phyloP scores from a whole-genome alignment of 139 green algal species.

The Micromonas pusilla region DNA sequence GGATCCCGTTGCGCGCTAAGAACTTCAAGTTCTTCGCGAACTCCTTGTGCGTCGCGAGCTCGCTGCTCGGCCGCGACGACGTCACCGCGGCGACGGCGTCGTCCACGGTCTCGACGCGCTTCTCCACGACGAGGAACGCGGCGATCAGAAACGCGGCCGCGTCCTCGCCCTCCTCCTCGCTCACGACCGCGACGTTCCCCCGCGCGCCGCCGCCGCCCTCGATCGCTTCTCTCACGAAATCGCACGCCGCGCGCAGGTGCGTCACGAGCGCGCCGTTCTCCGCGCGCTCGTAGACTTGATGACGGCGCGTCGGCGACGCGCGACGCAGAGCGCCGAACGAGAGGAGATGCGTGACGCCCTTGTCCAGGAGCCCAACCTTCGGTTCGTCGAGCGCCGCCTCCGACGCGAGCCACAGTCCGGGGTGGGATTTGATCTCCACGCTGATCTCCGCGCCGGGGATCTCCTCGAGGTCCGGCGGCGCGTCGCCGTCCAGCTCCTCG shows the following conservation, averaged over 20 bases:
- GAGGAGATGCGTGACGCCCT: neutral
- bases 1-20: neutral
- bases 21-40: neutral
- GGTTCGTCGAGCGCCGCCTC: neutral
- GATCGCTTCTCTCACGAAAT: too few relatives aligned
- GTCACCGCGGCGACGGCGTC: neutral
- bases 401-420: neutral
- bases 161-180: neutral
- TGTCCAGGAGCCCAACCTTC: neutral
- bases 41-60: neutral
- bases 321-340: neutral
- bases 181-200: neutral
- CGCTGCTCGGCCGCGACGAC: too few relatives aligned
- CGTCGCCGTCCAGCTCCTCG: neutral
- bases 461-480: neutral
- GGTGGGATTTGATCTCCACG: neutral
- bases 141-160: neutral
- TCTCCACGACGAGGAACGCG: neutral
- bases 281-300: slow-evolving; percentile 35
- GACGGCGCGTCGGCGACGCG: neutral
- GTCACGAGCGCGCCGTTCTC: neutral
- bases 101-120: neutral
- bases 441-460: neutral
- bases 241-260: neutral
- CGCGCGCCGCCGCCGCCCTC: too few relatives aligned